Conservation (phyloP, 805 yeast genomes). For the Yarrowia sp. region DNA sequence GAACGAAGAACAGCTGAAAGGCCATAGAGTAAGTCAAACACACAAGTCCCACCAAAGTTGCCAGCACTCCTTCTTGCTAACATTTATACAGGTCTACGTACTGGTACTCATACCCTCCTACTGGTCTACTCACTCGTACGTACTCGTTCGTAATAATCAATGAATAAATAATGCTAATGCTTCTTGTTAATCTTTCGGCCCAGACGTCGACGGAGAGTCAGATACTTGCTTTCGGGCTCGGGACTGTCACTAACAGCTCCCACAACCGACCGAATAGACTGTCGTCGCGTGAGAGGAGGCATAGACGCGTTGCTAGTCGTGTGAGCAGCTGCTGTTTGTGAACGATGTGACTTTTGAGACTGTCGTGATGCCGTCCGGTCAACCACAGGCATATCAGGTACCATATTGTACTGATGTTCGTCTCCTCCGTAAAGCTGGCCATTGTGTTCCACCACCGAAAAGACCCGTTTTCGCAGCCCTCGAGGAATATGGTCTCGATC, state of each 20-base stretch:
- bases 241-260: not conserved
- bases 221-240: conserved; percentile 1
- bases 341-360: not conserved
- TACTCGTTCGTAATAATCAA: not conserved
- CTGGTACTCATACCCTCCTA: too few relatives aligned
- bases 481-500: conserved; percentile 10
- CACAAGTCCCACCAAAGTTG: too few relatives aligned
- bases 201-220: not conserved
- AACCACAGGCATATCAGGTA: not conserved
- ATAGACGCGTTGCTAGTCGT: not conserved
- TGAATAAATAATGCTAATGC: conserved; percentile 1
- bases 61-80: too few relatives aligned
- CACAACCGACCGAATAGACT: conserved; percentile 17
- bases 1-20: too few relatives aligned
- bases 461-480: conserved; percentile 14
- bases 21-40: too few relatives aligned
- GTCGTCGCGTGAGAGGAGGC: not conserved
- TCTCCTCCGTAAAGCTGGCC: conserved; percentile 12
- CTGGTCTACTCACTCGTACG: too few relatives aligned
- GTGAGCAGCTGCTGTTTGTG: not conserved
- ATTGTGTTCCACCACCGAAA: conserved; percentile 12
- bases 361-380: not conserved
- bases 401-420: not conserved
- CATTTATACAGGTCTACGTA: too few relatives aligned
- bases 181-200: conserved; percentile 5